phyloP scores from a whole-genome alignment of 2,329 filamentous ascomycete genomes.

The Diaporthe batatas region DNA sequence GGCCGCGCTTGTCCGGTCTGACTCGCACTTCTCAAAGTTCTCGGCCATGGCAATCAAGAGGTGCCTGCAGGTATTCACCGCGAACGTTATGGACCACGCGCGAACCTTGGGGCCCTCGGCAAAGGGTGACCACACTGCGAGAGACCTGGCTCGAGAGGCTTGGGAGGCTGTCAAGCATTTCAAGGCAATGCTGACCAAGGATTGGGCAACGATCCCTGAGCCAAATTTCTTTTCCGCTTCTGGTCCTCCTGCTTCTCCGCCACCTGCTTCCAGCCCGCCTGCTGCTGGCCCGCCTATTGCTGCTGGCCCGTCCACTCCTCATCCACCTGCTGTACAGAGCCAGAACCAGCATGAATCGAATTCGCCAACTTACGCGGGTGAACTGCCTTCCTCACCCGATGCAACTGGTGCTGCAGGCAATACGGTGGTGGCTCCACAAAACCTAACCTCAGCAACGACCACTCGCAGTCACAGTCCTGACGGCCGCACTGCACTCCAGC shows the following conservation, averaged over 20 bases:
- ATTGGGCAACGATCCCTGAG: neutral
- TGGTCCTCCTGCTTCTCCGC: neutral
- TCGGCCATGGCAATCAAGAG: neutral
- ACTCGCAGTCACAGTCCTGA: neutral
- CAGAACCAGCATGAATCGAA: neutral
- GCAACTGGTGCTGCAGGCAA: neutral
- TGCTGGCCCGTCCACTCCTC: too few species aligned
- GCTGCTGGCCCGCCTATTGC: neutral
- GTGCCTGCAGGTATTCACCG: neutral
- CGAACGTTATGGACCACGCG: neutral
- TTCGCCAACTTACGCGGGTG: too few species aligned
- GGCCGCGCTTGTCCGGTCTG: neutral
- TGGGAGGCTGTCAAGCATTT: slow-evolving; percentile 1
- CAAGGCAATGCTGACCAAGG: neutral
- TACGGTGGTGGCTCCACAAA: neutral
- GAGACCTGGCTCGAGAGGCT: neutral
- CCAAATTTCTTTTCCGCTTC: neutral
- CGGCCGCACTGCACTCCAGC: too few species aligned
- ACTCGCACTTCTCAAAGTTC: neutral
- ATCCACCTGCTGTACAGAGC: neutral
- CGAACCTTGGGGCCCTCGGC: too few species aligned
- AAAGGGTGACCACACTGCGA: neutral
- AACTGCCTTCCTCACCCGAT: neutral
- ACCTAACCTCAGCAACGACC: neutral
- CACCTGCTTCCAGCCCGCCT: neutral